Evolutionary conservation across 2,329 filamentous ascomycete species (phyloP).

Genomic region (Colletotrichum plurivorum): DNA sequence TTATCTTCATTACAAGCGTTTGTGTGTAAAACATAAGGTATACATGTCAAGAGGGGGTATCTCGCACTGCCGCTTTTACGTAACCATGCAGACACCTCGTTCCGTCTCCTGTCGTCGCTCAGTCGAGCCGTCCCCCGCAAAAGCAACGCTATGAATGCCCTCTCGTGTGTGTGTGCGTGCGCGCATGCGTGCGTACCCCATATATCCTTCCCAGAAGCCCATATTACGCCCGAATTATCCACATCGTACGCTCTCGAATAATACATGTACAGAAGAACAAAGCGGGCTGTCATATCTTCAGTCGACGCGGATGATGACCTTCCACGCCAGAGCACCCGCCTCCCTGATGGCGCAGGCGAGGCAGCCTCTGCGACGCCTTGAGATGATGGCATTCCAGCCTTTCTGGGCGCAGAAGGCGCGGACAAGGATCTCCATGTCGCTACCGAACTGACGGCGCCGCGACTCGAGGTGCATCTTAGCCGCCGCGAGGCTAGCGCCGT

Average conservation of each 20-base stretch:
- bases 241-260: background rate
- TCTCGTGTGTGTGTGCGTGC: slow-evolving; percentile 16
- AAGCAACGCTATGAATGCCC: slow-evolving; percentile 36
- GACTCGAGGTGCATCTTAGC: slow-evolving; percentile 71
- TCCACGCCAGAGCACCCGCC: slow-evolving; percentile 78
- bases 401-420: slow-evolving; percentile 81
- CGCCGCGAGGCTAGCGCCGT: slow-evolving; percentile 58
- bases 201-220: slow-evolving; percentile 1
- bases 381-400: slow-evolving; percentile 82
- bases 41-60: slow-evolving; percentile 25
- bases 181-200: slow-evolving; percentile 4
- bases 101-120: background rate
- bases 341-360: slow-evolving; percentile 82
- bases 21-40: slow-evolving; percentile 2
- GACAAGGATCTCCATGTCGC: slow-evolving; percentile 78
- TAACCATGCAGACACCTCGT: slow-evolving; percentile 28
- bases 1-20: slow-evolving; percentile 14
- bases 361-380: slow-evolving; percentile 76
- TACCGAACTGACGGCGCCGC: slow-evolving; percentile 70
- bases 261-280: slow-evolving; percentile 8
- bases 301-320: slow-evolving; percentile 74
- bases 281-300: slow-evolving; percentile 44
- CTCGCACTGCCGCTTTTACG: slow-evolving; percentile 26
- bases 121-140: slow-evolving; percentile 4
- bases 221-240: slow-evolving; percentile 10